These are phyloP conservation scores for Eucalyptus cladocalyx DNA, from an alignment of 345 rosid species.

Conservation along the genomic window DNA sequence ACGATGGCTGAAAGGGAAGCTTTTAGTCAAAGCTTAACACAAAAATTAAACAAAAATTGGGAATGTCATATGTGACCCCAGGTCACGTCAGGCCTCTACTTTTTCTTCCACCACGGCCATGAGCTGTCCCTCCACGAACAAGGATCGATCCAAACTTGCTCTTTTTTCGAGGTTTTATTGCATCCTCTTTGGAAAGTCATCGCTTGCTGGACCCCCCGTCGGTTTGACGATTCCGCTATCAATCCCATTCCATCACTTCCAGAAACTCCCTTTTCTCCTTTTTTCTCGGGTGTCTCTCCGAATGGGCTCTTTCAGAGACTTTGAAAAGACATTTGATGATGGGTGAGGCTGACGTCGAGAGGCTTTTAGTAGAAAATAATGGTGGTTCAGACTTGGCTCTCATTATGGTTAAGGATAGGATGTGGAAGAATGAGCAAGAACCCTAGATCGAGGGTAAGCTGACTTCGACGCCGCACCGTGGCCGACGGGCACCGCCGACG, in stretches of 20 bases:
- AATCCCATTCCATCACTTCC: neutral
- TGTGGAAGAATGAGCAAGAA: neutral
- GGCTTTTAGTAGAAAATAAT: neutral
- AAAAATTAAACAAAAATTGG: neutral
- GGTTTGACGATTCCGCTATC: neutral
- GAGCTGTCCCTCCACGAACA: neutral
- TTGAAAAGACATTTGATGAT: neutral
- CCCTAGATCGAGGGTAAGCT: constrained; percentile 30
- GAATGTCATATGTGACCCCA: neutral
- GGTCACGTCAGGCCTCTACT: neutral
- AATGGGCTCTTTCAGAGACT: neutral
- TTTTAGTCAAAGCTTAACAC: neutral
- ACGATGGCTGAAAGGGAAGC: neutral
- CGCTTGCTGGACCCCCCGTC: neutral
- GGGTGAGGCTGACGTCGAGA: neutral
- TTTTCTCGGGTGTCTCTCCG: neutral
- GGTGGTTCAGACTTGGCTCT: neutral
- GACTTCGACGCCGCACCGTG: constrained; percentile 3
- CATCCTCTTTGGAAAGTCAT: neutral
- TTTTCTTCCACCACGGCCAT: neutral
- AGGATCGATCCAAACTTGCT: neutral
- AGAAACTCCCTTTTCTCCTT: neutral
- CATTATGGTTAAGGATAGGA: neutral
- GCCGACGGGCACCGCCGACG: constrained; percentile 12
- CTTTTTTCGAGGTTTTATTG: neutral